A percentile compares a stretch with the other conserved stretches of the same genome.
These are phyloP conservation scores for Diplotaxis tenuifolia DNA, from an alignment of 345 rosid genomes.

Conservation along the genomic window DNA sequence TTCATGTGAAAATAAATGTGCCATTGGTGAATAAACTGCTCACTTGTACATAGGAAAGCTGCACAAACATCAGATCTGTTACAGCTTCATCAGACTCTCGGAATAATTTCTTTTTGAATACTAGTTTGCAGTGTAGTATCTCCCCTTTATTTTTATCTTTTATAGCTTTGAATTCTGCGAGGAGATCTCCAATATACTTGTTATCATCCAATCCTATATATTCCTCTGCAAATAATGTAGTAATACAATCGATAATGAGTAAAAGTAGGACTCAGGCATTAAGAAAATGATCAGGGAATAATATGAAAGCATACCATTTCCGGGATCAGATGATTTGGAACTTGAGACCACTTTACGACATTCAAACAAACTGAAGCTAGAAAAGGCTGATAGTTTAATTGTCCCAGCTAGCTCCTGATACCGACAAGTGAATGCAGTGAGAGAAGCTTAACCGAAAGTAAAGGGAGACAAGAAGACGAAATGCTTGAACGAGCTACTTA, in stretches of 20 bases:
- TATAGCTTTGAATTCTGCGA: conserved; percentile 86
- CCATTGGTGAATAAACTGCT: conserved; percentile 28
- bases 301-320: conserved; percentile 58
- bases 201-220: conserved; percentile 92
- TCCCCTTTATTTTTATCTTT: conserved; percentile 96
- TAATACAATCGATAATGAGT: conserved; percentile 27
- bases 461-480: conserved; percentile 2
- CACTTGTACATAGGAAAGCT: conserved; percentile 93
- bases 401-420: conserved; percentile 94
- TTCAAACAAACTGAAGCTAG: conserved; percentile 93
- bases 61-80: conserved; percentile 88
- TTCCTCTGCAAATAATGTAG: conserved; percentile 62
- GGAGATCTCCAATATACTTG: conserved; percentile 89
- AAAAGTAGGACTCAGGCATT: not conserved
- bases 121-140: conserved; percentile 84
- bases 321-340: conserved; percentile 83
- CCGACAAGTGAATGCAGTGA: conserved; percentile 18
- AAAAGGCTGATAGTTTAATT: conserved; percentile 80
- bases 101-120: conserved; percentile 83
- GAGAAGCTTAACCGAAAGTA: not conserved
- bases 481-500: conserved; percentile 1
- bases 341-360: conserved; percentile 91
- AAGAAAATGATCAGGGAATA: not conserved
- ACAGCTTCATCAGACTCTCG: conserved; percentile 98
- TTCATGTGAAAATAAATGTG: not conserved